These are phyloP conservation scores for Aeminium ludgeri DNA, from an alignment of 495 filamentous ascomycete species.

Conservation along the genomic window DNA sequence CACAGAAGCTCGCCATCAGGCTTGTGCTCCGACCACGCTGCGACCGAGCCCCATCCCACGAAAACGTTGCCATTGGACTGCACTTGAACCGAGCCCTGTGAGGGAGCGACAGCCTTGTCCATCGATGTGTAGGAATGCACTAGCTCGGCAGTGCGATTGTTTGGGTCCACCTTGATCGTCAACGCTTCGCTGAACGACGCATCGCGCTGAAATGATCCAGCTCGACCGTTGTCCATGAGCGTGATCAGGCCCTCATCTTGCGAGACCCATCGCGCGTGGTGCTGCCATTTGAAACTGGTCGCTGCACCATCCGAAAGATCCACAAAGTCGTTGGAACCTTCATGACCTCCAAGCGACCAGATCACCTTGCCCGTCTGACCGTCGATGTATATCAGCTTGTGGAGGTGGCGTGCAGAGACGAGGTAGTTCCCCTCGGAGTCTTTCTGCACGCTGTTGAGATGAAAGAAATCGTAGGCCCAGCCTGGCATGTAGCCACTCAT, in stretches of 20 bases:
- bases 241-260: conserved; percentile 26
- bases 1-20: conserved; percentile 25
- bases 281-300: conserved; percentile 41
- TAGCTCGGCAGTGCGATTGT: conserved; percentile 2
- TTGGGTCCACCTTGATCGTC: conserved; percentile 7
- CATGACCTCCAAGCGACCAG: conserved; percentile 37
- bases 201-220: background rate
- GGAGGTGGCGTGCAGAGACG: conserved; percentile 40
- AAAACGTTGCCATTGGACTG: conserved; percentile 39
- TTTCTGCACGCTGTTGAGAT: conserved; percentile 47
- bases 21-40: conserved; percentile 38
- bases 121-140: background rate
- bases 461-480: conserved; percentile 43
- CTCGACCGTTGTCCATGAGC: conserved; percentile 17
- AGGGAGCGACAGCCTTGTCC: conserved; percentile 13
- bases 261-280: conserved; percentile 40
- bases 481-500: conserved; percentile 14
- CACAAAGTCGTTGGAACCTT: conserved; percentile 3
- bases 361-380: conserved; percentile 38
- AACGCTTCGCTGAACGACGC: conserved; percentile 1
- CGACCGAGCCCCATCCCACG: conserved; percentile 42
- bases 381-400: conserved; percentile 40
- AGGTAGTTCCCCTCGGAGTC: conserved; percentile 39
- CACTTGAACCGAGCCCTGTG: conserved; percentile 46
- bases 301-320: conserved; percentile 18